A percentile compares a stretch with the other conserved stretches of the same genome.
These are phyloP conservation scores for Hypoxylon fragiforme DNA, from an alignment of 495 filamentous ascomycete genomes.

Conservation along the genomic window DNA sequence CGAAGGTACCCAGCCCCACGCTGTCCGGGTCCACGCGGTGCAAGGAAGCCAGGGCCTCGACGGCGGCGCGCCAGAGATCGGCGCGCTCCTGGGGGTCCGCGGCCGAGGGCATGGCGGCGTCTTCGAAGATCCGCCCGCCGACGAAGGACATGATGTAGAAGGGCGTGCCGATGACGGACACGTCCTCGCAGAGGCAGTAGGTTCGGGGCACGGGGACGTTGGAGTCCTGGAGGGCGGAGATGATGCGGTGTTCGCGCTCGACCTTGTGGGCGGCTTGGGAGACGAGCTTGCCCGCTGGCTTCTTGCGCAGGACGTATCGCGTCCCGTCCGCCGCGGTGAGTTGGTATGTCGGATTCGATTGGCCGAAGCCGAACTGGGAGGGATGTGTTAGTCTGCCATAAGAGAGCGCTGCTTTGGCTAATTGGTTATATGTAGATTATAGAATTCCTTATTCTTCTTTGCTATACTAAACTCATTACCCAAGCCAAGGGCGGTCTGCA, in stretches of 20 bases:
- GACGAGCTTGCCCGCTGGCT: slow-evolving; percentile 87
- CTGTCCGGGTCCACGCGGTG: slow-evolving; percentile 71
- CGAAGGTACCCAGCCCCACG: slow-evolving; percentile 71
- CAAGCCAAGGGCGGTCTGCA: background rate
- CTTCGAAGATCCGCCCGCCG: slow-evolving; percentile 88
- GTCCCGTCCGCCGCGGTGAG: slow-evolving; percentile 67
- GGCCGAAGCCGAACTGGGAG: slow-evolving; percentile 87
- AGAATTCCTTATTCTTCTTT: background rate
- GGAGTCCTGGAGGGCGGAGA: slow-evolving; percentile 76
- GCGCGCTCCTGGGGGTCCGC: slow-evolving; percentile 63
- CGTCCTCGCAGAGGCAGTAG: slow-evolving; percentile 84
- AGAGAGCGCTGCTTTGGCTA: too few species aligned
- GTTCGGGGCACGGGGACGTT: slow-evolving; percentile 86
- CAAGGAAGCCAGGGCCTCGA: slow-evolving; percentile 81
- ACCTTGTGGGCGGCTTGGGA: slow-evolving; percentile 94
- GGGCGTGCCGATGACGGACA: slow-evolving; percentile 75
- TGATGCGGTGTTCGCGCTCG: slow-evolving; percentile 90
- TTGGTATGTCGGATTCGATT: slow-evolving; percentile 96
- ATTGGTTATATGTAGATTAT: background rate
- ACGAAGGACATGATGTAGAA: slow-evolving; percentile 98
- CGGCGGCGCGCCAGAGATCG: slow-evolving; percentile 83
- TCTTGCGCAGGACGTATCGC: slow-evolving; percentile 89
- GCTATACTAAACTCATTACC: too few species aligned
- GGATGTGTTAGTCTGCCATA: slow-evolving; percentile 10
- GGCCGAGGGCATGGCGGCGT: slow-evolving; percentile 79